Percentiles rank a stretch among this genome's conserved stretches.
phyloP scores from a whole-genome alignment of 2,329 filamentous ascomycete species.

The Xylaria sp. region DNA sequence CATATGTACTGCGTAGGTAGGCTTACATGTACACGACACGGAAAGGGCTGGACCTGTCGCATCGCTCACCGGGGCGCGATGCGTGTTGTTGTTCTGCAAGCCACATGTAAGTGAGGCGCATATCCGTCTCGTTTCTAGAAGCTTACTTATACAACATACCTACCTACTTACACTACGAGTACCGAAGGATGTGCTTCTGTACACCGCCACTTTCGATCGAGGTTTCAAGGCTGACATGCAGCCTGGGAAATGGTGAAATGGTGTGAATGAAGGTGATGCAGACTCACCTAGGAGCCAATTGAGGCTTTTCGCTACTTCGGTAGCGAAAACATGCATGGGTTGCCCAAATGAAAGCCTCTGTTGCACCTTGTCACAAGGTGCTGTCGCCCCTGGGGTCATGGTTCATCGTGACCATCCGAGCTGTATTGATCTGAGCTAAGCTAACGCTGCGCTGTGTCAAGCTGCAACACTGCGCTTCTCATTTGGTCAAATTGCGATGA shows the following conservation, averaged over 20 bases:
- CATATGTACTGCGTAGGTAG: no score
- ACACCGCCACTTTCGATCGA: slow-evolving; percentile 31
- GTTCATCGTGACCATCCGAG: slow-evolving; percentile 13
- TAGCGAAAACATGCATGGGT: slow-evolving; percentile 8
- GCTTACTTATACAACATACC: no score
- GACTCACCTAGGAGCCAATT: slow-evolving; percentile 27
- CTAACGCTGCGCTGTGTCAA: background rate
- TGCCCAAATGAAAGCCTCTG: slow-evolving; percentile 14
- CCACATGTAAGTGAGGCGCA: slow-evolving; percentile 23
- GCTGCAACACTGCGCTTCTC: background rate
- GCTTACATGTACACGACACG: slow-evolving; percentile 7
- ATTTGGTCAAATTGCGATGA: slow-evolving; percentile 3
- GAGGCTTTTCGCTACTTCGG: slow-evolving; percentile 16
- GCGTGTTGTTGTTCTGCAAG: slow-evolving; percentile 21
- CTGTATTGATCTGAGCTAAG: slow-evolving; percentile 2
- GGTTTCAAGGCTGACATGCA: slow-evolving; percentile 32
- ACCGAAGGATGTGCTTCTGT: no score
- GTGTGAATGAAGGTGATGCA: slow-evolving; percentile 13
- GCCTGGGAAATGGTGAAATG: slow-evolving; percentile 11
- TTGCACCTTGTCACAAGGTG: slow-evolving; percentile 1
- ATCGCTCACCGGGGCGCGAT: slow-evolving; percentile 17
- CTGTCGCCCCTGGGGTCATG: slow-evolving; percentile 12
- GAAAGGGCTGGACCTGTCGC: slow-evolving; percentile 8
- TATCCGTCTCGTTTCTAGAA: slow-evolving; percentile 30
- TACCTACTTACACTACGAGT: no score